Base-by-base conservation (phyloP, 1,284 basidiomycete species). In the Hemileia vastatrix region DNA sequence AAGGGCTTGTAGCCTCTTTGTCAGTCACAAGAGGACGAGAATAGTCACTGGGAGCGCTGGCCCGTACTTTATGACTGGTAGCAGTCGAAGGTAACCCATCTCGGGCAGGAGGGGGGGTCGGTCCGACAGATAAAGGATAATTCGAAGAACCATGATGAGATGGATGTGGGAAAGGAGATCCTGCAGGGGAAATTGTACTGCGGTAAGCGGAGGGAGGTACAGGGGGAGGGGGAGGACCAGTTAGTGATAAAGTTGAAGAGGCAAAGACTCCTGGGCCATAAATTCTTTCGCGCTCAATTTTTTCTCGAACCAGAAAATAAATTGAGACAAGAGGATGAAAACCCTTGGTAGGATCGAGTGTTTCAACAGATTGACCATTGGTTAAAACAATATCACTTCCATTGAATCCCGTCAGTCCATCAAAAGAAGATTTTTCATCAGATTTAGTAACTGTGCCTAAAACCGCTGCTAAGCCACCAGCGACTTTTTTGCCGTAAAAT, bases 271-370 rank as follows among this genome's bases (percentile, higher is more conserved):
- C 91, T 0, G 87, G 85, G 0, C 94, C 94, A 76, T 92, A 97
- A 3, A 97, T 87, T 63, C 83, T 82, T 71, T 97, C 93, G 55
- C 94, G 81, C 72, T 97, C 92, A 75, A 93, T 82, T 80, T 96
- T 96, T 79, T 98, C 94, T 60, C 87, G 81, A 1, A 94, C 90
- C 18, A 98, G 83, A 78, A 87, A 97, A 76, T 98, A 98, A 77
- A 98, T 95, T 23, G 91, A 93, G 59, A 98, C 83, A 33, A 98
- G 82, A 0, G 92, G 93, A 76, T 97, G 91, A 78, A 90, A 98
- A 2, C 91, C 93, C 57, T 84, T 81, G 3, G 90, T 94, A 5
- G 95, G 94, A 72, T 98, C 93, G 9, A 80, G 70, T 1, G 44
- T 55, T 19, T 57, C 61, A 11, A 54, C 50, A 18, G 53, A 51